A percentile compares a stretch with the other conserved stretches of the same genome.
These are phyloP conservation scores for Blastocystis sp. DNA, from an alignment of 352 stramenopile genomes.

Conservation along the genomic window DNA sequence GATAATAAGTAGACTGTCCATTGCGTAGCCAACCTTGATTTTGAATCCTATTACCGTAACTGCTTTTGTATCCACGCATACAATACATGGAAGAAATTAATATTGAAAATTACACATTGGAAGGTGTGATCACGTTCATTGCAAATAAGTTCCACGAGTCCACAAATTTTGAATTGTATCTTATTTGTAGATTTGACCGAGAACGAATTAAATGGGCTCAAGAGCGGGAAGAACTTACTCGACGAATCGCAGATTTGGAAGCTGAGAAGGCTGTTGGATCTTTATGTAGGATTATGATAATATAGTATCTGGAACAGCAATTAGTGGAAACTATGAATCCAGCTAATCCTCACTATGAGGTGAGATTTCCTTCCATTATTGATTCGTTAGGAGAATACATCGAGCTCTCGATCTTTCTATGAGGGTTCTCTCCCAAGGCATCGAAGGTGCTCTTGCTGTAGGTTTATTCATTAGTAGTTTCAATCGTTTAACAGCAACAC, in stretches of 20 bases:
- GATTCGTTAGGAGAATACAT: background rate
- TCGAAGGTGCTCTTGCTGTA: background rate
- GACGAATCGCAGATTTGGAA: constrained; percentile 12
- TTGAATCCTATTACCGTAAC: background rate
- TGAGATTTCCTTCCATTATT: background rate
- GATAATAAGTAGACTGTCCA: too few relatives aligned
- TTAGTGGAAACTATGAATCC: constrained; percentile 6
- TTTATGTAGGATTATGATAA: background rate
- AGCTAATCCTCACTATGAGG: background rate
- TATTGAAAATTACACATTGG: constrained; percentile 14
- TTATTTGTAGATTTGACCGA: constrained; percentile 35
- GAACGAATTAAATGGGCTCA: constrained; percentile 46
- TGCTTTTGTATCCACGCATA: background rate
- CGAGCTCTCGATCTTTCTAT: background rate
- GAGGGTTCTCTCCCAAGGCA: background rate
- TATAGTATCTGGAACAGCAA: constrained; percentile 55
- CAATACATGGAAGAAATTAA: constrained; percentile 15
- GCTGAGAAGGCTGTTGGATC: constrained; percentile 7
- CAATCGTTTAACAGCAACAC: constrained; percentile 38
- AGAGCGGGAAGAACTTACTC: constrained; percentile 33
- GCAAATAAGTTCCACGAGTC: constrained; percentile 58
- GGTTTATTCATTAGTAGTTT: background rate
- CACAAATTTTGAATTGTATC: background rate
- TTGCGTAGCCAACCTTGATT: background rate
- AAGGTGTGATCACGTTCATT: constrained; percentile 40